Evolutionary conservation across 2,329 filamentous ascomycete genomes (phyloP), one percentile per base, ranked within the genome.

Genomic region (Aspergillus aculeatinus): DNA sequence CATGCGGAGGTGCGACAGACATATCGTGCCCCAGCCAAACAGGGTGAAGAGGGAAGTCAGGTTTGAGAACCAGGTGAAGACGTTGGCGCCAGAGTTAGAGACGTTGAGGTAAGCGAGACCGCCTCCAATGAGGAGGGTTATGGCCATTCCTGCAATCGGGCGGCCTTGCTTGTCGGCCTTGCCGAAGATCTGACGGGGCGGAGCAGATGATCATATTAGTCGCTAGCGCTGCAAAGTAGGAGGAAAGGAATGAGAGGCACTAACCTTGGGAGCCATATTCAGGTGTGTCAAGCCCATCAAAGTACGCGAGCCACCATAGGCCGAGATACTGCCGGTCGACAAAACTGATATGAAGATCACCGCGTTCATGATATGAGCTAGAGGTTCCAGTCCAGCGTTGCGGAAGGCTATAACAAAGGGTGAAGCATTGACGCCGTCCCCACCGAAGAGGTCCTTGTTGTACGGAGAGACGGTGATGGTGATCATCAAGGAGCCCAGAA

Each of bases 91-190:
- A 27, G 70, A 76, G 60, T 79, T 69, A 65, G 58, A 72, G 27
- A 79, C 76, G 62, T 81, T 81, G 21, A 81, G 74, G 60, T 79
- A 80, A 35, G 71, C 68, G 4, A 80, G 73, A 0, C 73, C 79
- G 14, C 94, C 79, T 10, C 90, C 90, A 12, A 88, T 77, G 10
- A 91, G 89, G 12, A 94, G 80, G 27, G 92, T 80, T 23, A 85
- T 81, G 1, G 83, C 84, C 4, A 94, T 77, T 1, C 82, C 81
- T 48, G 76, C 76, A 35, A 84, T 72, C 0, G 77, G 77, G 4
- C 76, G 76, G 19, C 76, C 77, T 2, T 51, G 61, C 44, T 64
- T 71, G 61, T 79, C 75, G 5, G 73, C 74, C 21, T 67, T 71
- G 25, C 62, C 63, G 51, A 74, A 70, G 61, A 69, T 62, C 59